Evolutionary conservation across 129 eudicot species (phyloP), one percentile per base, ranked within the genome.

Genomic region (Flaveria brownii): DNA sequence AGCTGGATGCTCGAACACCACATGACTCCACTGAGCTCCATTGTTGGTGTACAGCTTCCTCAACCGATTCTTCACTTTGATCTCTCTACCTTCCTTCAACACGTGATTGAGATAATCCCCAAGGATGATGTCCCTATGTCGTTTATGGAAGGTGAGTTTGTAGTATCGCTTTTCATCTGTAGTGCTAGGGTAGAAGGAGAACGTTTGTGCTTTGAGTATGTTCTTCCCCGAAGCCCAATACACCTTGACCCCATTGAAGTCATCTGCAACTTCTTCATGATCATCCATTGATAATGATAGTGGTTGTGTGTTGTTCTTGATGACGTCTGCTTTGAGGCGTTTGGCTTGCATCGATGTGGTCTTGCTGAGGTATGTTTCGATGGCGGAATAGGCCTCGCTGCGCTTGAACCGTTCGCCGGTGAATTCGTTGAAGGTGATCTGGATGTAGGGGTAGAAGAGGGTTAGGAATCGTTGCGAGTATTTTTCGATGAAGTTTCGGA

Each of bases 401-500:
- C 89, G 82, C 36, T 61, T 72, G 41, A 82, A 77, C 0, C 84
- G 52, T 9, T 82, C 88, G 11, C 84, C 84, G 71, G 79, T 30
- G 72, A 72, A 84, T 17, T 89, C 95, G 16, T 80, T 71, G 80
- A 89, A 82, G 23, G 79, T 86, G 46, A 89, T 89, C 5, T 79
- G 81, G 66, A 84, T 72, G 82, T 84, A 86, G 2, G 95, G 90
- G 62, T 83, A 79, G 76, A 88, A 55, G 14, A 71, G 43, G 7
- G 68, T 79, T n/a, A 79, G 28, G 36, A 82, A 8, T 14, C 75
- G 68, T 18, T 76, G 82, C 0, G 64, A 43, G 77, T 84, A 85
- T 41, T 82, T 84, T 2, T 77, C 72, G 39, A 82, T 0, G 23
- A 45, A 67, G 59, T 68, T 59, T 0, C 87, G 83, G 9, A 85